Conservation (phyloP, 768 basidiomycete species). For the Collybiopsis confluens region DNA sequence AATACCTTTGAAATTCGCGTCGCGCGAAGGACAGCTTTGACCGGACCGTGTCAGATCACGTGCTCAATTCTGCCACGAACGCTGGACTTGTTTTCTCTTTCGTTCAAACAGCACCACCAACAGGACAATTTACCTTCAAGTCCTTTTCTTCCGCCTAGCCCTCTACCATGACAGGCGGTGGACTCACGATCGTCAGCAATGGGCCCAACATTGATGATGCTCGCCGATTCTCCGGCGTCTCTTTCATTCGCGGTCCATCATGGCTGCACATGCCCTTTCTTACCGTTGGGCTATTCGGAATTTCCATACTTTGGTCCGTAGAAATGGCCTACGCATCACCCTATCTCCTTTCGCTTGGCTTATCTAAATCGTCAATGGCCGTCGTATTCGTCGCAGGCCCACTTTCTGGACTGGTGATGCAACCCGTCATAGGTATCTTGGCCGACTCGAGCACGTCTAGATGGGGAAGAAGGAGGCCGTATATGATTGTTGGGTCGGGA, state of each 20-base stretch:
- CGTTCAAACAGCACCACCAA: not conserved
- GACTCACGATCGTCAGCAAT: not conserved
- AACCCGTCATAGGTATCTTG: slow-evolving; percentile 83
- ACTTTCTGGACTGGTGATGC: slow-evolving; percentile 83
- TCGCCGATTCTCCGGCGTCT: slow-evolving; percentile 12
- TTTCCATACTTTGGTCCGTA: slow-evolving; percentile 89
- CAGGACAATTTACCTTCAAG: not conserved
- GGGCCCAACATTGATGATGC: not conserved
- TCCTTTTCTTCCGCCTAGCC: not conserved
- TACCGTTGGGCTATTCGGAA: slow-evolving; percentile 77
- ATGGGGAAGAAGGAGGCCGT: slow-evolving; percentile 83
- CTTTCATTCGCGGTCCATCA: slow-evolving; percentile 61
- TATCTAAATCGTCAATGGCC: slow-evolving; percentile 83
- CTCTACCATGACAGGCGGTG: slow-evolving; percentile 1
- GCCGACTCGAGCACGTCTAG: slow-evolving; percentile 82
- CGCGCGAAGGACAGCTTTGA: not conserved
- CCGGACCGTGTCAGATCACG: not conserved
- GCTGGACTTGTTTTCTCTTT: not conserved
- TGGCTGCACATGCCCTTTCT: slow-evolving; percentile 67
- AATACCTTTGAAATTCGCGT: not conserved
- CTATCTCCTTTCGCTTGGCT: slow-evolving; percentile 83
- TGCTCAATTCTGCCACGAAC: not conserved
- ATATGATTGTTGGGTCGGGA: slow-evolving; percentile 69
- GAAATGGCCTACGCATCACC: slow-evolving; percentile 93
- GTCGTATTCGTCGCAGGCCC: slow-evolving; percentile 92